Evolutionary conservation across 176 grass and related monocot genomes (phyloP).

Genomic region (Aechmea fasciata): DNA sequence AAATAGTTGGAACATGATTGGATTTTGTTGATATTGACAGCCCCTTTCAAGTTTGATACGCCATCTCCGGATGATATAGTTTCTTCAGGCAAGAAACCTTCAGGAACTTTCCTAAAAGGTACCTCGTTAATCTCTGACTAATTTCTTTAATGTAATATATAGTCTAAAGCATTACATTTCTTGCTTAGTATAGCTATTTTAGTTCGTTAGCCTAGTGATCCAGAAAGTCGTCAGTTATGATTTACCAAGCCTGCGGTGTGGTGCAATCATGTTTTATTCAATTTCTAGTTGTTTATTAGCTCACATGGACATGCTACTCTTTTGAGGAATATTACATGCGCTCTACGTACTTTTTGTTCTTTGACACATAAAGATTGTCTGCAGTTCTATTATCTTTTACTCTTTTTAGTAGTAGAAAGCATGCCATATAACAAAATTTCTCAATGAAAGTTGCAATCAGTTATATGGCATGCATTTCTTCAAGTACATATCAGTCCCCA

Average conservation of each 20-base stretch:
- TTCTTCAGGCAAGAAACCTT: constrained; percentile 50
- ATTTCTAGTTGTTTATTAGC: too few relatives aligned
- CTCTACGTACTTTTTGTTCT: too few relatives aligned
- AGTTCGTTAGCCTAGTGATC: background rate
- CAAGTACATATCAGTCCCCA: background rate
- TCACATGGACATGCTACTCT: too few relatives aligned
- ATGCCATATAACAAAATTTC: background rate
- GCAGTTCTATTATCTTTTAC: background rate
- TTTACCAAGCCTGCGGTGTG: background rate
- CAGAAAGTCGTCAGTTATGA: background rate
- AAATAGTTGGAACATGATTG: background rate
- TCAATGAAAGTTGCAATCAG: too few relatives aligned
- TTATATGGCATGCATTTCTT: background rate
- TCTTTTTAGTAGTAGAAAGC: background rate
- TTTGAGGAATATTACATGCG: too few relatives aligned
- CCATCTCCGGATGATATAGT: constrained; percentile 85
- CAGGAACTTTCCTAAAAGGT: constrained; percentile 49
- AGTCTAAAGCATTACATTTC: background rate
- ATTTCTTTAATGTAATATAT: too few relatives aligned
- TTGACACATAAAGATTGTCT: background rate
- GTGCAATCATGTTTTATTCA: too few relatives aligned
- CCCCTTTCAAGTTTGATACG: constrained; percentile 83
- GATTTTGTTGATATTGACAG: constrained; percentile 32
- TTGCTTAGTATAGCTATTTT: background rate
- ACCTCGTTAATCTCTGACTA: constrained; percentile 1